These are phyloP conservation scores for Aleurites moluccanus DNA, from an alignment of 441 rosid species.

Conservation along the genomic window DNA sequence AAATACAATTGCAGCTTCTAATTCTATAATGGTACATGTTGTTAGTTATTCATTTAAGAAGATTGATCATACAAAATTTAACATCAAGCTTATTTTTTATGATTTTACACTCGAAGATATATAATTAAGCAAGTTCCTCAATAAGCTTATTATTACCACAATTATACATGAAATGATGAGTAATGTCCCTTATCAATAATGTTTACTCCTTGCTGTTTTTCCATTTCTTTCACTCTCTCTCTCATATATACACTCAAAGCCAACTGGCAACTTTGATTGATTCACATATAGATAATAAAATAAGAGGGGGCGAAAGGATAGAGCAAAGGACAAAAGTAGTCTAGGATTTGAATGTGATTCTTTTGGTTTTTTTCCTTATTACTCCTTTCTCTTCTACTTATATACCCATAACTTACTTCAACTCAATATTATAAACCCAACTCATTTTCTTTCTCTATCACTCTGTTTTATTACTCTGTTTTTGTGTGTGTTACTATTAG, in stretches of 20 bases:
- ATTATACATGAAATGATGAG: constrained; percentile 23
- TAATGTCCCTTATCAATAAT: constrained; percentile 24
- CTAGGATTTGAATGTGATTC: constrained; percentile 43
- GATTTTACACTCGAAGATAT: no score
- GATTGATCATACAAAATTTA: no score
- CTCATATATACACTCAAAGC: constrained; percentile 28
- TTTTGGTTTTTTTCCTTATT: constrained; percentile 26
- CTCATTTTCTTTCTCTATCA: constrained; percentile 9
- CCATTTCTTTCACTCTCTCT: constrained; percentile 9
- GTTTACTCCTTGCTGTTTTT: constrained; percentile 9
- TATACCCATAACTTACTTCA: background rate
- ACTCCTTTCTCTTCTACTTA: constrained; percentile 23
- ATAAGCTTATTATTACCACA: constrained; percentile 20
- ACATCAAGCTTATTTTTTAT: no score
- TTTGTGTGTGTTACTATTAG: background rate
- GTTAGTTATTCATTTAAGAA: no score
- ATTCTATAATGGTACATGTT: no score
- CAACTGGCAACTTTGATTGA: constrained; percentile 56
- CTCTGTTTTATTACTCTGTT: background rate
- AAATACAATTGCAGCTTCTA: no score
- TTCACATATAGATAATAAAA: constrained; percentile 36
- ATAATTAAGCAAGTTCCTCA: no score
- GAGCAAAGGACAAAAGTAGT: constrained; percentile 40
- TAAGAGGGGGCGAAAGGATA: constrained; percentile 28
- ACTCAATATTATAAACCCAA: background rate